Conservation (phyloP, 352 stramenopile genomes). For the Phytopythium cucurbitacearum region DNA sequence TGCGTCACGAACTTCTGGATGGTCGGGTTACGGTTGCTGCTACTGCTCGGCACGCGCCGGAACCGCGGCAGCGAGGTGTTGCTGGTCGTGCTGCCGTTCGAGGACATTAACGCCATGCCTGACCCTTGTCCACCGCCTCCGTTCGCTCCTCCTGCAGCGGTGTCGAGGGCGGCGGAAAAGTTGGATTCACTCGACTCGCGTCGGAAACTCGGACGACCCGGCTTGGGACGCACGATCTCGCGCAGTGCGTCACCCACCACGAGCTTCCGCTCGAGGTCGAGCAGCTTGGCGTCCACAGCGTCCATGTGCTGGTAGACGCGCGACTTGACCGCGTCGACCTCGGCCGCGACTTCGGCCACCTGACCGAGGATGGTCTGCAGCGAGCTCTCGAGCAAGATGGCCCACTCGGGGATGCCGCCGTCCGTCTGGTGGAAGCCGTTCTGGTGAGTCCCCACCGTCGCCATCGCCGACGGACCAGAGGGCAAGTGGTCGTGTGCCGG, state of each 20-base stretch:
- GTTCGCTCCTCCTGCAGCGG: not conserved
- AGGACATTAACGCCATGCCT: not conserved
- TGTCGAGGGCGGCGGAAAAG: not conserved
- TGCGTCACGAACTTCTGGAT: conserved; percentile 55
- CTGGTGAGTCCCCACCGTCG: not conserved
- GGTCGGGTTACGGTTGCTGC: conserved; percentile 25
- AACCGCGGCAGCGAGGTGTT: not conserved
- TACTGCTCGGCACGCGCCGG: conserved; percentile 7
- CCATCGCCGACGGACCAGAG: not conserved
- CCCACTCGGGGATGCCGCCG: conserved; percentile 36
- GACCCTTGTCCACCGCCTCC: too few species aligned
- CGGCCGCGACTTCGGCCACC: conserved; percentile 41
- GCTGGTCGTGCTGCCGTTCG: conserved; percentile 3
- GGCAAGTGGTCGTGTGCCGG: not conserved
- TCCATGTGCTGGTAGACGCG: conserved; percentile 43
- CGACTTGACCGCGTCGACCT: conserved; percentile 46
- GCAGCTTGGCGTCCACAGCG: conserved; percentile 27
- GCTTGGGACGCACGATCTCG: conserved; percentile 28
- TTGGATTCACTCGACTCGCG: conserved; percentile 8
- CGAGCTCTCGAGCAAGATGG: conserved; percentile 38
- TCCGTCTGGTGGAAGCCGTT: not conserved
- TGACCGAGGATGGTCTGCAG: conserved; percentile 54
- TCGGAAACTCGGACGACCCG: conserved; percentile 12
- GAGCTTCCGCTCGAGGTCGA: conserved; percentile 41
- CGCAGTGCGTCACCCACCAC: conserved; percentile 44